Conservation (phyloP, 176 grass and related monocot genomes). For the Secale cereale region DNA sequence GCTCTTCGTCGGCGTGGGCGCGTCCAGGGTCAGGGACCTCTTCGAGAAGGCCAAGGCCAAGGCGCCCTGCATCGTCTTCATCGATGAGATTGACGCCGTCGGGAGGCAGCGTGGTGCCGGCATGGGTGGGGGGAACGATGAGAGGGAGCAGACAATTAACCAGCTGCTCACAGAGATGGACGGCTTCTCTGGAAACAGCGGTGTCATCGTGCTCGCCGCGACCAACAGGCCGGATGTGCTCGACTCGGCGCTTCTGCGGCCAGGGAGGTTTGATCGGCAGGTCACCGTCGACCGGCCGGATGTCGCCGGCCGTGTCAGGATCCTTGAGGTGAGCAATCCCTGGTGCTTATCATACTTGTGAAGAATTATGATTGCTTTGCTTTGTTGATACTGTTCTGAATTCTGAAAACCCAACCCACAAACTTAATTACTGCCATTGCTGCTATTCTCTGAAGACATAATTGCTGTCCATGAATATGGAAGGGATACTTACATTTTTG, state of each 20-base stretch:
- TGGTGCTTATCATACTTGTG: neutral
- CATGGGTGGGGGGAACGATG: slow-evolving; percentile 88
- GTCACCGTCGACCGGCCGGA: slow-evolving; percentile 93
- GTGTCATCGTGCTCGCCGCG: slow-evolving; percentile 87
- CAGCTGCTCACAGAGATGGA: slow-evolving; percentile 98
- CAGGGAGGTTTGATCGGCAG: slow-evolving; percentile 88
- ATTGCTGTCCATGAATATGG: neutral
- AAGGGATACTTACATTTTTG: neutral
- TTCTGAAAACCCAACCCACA: neutral
- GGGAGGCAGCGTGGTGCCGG: slow-evolving; percentile 91
- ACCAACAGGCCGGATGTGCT: slow-evolving; percentile 91
- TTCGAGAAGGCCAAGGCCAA: slow-evolving; percentile 99
- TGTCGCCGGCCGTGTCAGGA: slow-evolving; percentile 81
- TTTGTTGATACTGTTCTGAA: neutral
- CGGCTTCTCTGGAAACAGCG: slow-evolving; percentile 88
- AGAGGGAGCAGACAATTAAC: slow-evolving; percentile 99
- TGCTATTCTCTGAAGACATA: neutral
- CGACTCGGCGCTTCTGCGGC: slow-evolving; percentile 62
- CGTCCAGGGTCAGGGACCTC: slow-evolving; percentile 84
- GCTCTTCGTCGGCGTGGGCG: slow-evolving; percentile 89
- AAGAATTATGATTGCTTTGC: neutral
- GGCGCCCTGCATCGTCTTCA: slow-evolving; percentile 97
- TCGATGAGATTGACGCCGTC: slow-evolving; percentile 93
- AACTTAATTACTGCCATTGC: neutral
- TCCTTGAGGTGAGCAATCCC: slow-evolving; percentile 53